Base-by-base conservation (phyloP, 345 rosid species). In the Cardiospermum halicacabum region DNA sequence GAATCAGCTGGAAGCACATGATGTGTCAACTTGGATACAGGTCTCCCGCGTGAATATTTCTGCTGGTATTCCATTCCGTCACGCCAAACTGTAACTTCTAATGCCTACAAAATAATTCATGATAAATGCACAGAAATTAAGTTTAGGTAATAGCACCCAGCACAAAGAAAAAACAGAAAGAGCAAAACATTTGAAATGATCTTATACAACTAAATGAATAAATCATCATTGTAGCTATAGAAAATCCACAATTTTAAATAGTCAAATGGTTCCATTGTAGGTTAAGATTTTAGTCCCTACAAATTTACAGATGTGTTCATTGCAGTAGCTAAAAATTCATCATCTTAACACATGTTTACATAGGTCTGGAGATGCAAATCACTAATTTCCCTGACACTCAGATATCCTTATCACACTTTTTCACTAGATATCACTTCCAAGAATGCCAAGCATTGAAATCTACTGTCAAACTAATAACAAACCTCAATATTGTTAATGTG, bases 11-110 rank as follows among this genome's bases (percentile, higher is more conserved):
- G 81, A 43, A 87, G 93, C 9, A 63, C 73, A 63, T 60, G 72
- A 69, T 83, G 73, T 7, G 76, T 80, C 32, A 95, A 78, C 64
- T 76, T 40, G 4, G 85, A 79, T 58, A 82, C 68, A 48, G 99
- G 96, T 67, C 84, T 95, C 45, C 99, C 99, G 26, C 93, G 93
- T 62, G 96, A 84, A 83, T 95, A 95, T 32, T 66, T 84, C 76
- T 95, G 99, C 58, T 54, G 72, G 81, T 79, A 82, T 68, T 86
- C 96, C 81, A 75, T 76, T 66, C 94, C 93, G 65, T 91, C 87
- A 68, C 97, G 92, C 97, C 96, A 89, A 56, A 95, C 96, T 6
- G 89, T 85, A 53, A 95, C 85, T 72, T 91, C 96, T 65, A 95
- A 65, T 45, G 77, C 75, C 99, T 95, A 75, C 19, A 78, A 30